Conservation (phyloP, 208 protist species). For the Jaenimonas drosophilae region DNA sequence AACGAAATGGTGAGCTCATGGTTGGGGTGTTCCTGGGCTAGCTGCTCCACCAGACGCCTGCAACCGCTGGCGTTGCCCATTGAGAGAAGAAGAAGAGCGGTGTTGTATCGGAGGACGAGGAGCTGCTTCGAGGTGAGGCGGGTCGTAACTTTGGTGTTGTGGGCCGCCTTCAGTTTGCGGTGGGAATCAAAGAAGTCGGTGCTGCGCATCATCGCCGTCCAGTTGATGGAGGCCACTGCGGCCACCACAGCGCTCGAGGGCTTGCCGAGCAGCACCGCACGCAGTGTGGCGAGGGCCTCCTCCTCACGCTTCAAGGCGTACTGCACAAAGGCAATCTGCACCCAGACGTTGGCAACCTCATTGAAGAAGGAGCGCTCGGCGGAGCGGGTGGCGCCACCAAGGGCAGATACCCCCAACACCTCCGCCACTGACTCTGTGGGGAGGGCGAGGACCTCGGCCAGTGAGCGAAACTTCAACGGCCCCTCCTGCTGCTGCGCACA, state of each 20-base stretch:
- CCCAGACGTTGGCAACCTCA: constrained; percentile 67
- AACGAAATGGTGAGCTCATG: constrained; percentile 62
- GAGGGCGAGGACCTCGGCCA: constrained; percentile 38
- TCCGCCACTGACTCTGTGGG: constrained; percentile 12
- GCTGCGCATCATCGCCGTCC: constrained; percentile 49
- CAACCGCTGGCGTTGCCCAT: constrained; percentile 44
- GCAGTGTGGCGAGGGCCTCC: constrained; percentile 27
- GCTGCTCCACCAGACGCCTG: constrained; percentile 42
- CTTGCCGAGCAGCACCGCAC: constrained; percentile 39
- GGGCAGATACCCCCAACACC: constrained; percentile 11
- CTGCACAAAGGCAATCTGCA: constrained; percentile 70
- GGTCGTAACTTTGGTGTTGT: constrained; percentile 34
- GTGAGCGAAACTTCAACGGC: constrained; percentile 25
- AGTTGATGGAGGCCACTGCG: constrained; percentile 65
- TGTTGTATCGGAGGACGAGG: constrained; percentile 77
- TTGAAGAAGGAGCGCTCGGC: constrained; percentile 70
- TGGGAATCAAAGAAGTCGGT: constrained; percentile 66
- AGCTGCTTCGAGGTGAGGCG: constrained; percentile 62
- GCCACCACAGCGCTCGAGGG: constrained; percentile 44
- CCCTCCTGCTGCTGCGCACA: too few species aligned
- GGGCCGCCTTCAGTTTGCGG: constrained; percentile 50
- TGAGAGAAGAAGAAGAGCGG: constrained; percentile 62
- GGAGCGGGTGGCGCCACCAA: constrained; percentile 8
- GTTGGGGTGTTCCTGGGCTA: constrained; percentile 45
- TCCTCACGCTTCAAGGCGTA: constrained; percentile 35